These are phyloP conservation scores for Crotalaria pallida DNA, from an alignment of 306 rosid species.

Conservation along the genomic window DNA sequence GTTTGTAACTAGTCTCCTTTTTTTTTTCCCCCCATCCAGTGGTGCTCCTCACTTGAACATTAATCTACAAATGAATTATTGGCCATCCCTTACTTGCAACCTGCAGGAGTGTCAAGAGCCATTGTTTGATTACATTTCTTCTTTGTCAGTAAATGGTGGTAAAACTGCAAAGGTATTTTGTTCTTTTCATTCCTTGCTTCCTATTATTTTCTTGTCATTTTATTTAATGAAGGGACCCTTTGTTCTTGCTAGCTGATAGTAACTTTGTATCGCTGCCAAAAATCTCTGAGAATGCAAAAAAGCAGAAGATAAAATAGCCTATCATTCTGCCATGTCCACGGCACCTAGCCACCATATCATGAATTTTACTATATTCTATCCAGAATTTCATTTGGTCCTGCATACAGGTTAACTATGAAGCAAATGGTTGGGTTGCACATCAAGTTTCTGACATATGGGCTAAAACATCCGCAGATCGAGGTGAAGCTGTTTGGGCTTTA, in stretches of 20 bases:
- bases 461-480: conserved; percentile 61
- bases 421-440: conserved; percentile 82
- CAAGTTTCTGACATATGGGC: conserved; percentile 76
- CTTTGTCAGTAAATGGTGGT: conserved; percentile 53
- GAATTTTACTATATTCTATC: conserved; percentile 12
- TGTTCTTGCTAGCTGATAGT: background rate
- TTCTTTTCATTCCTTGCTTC: conserved; percentile 6
- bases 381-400: conserved; percentile 7
- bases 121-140: conserved; percentile 47
- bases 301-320: background rate
- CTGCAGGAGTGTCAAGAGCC: conserved; percentile 83
- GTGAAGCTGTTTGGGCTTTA: conserved; percentile 68
- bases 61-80: conserved; percentile 79
- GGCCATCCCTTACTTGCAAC: conserved; percentile 90
- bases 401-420: conserved; percentile 65
- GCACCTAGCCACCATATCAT: background rate
- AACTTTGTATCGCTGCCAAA: background rate
- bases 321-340: background rate
- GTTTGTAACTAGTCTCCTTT: conserved; percentile 25
- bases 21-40: conserved; percentile 51
- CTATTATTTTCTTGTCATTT: conserved; percentile 12
- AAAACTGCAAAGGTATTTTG: conserved; percentile 70
- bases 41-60: conserved; percentile 84
- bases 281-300: background rate
- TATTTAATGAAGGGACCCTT: conserved; percentile 8